Evolutionary conservation across 768 basidiomycete genomes (phyloP).

Genomic region (Coprinopsis marcescibilis): DNA sequence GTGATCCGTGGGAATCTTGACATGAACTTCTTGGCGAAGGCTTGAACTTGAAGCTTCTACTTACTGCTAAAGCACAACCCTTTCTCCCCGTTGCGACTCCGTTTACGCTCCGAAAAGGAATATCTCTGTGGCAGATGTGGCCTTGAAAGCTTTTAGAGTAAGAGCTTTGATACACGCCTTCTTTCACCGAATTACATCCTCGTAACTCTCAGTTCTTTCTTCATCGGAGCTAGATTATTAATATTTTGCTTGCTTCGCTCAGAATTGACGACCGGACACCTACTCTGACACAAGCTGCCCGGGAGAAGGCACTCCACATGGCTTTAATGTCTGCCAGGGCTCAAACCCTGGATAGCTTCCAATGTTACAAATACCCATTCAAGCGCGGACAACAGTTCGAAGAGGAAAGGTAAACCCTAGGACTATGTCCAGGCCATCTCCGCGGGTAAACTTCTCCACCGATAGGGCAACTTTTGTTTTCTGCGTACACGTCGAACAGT

Average conservation of each 20-base stretch:
- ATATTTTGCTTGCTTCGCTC: background rate
- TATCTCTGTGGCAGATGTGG: too few relatives aligned
- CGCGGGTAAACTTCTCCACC: background rate
- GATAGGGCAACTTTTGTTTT: background rate
- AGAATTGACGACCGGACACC: constrained; percentile 6
- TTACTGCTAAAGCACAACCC: too few relatives aligned
- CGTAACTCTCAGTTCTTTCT: background rate
- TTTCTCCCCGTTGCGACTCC: too few relatives aligned
- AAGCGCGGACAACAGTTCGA: background rate
- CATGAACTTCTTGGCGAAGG: too few relatives aligned
- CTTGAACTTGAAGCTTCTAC: too few relatives aligned
- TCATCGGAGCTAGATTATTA: too few relatives aligned
- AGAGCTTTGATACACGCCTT: too few relatives aligned
- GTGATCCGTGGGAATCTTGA: too few relatives aligned
- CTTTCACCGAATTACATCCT: background rate
- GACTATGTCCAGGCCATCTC: background rate
- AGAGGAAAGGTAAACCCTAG: background rate
- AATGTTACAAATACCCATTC: background rate
- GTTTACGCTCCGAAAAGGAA: too few relatives aligned
- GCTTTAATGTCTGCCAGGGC: constrained; percentile 15
- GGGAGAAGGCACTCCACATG: constrained; percentile 4
- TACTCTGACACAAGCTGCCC: constrained; percentile 25
- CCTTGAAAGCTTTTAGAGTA: too few relatives aligned
- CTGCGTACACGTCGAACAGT: too few relatives aligned
- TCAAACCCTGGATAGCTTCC: background rate